phyloP scores from a whole-genome alignment of 352 stramenopile species.

The Phytophthora megakarya region DNA sequence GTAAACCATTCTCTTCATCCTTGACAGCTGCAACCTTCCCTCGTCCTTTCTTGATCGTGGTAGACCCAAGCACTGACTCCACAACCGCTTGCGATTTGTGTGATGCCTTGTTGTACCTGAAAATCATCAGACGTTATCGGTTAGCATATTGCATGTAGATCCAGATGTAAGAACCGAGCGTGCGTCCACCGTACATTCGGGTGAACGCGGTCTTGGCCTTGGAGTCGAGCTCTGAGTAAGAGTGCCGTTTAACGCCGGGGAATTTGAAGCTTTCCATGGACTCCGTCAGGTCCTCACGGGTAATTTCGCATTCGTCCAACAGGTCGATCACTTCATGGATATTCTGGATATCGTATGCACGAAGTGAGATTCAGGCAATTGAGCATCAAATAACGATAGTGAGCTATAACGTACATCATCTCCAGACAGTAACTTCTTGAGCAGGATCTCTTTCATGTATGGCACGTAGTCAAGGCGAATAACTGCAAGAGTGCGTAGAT shows the following conservation, averaged over 20 bases:
- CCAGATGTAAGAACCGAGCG: background rate
- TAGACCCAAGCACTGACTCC: slow-evolving; percentile 70
- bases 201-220: slow-evolving; percentile 96
- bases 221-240: slow-evolving; percentile 78
- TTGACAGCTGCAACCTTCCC: slow-evolving; percentile 45
- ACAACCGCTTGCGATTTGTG: slow-evolving; percentile 96
- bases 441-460: slow-evolving; percentile 90
- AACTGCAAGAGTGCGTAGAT: slow-evolving; percentile 36
- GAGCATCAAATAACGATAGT: background rate
- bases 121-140: background rate
- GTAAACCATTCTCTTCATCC: slow-evolving; percentile 57
- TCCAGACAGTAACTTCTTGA: slow-evolving; percentile 74
- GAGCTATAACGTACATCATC: slow-evolving; percentile 57
- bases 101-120: slow-evolving; percentile 90
- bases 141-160: background rate
- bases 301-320: slow-evolving; percentile 97
- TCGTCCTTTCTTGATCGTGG: slow-evolving; percentile 75
- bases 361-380: background rate
- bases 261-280: slow-evolving; percentile 94
- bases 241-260: slow-evolving; percentile 72
- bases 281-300: slow-evolving; percentile 97
- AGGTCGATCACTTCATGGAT: slow-evolving; percentile 92
- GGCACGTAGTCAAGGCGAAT: slow-evolving; percentile 89
- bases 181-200: slow-evolving; percentile 53
- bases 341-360: slow-evolving; percentile 40